These are phyloP conservation scores for Rhodomyrtus tomentosa DNA, from an alignment of 345 rosid genomes.

Conservation along the genomic window DNA sequence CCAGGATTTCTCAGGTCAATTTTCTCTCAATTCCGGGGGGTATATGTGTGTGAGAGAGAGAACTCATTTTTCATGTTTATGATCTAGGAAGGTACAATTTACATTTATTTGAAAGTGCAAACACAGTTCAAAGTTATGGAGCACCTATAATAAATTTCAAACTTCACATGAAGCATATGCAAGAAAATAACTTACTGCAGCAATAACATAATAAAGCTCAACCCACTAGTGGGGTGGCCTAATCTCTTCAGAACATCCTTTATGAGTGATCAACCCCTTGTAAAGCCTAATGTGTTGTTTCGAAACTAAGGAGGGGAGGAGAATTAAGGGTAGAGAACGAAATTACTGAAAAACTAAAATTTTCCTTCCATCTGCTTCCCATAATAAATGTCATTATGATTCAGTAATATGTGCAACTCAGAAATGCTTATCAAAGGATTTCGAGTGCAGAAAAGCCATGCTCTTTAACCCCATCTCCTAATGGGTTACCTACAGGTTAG, in stretches of 20 bases:
- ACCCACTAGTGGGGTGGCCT: not conserved
- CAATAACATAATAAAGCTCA: not conserved
- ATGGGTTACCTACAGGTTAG: not conserved
- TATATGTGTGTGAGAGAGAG: not conserved
- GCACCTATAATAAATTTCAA: not conserved
- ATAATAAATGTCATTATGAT: not conserved
- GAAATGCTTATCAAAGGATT: not conserved
- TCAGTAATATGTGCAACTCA: not conserved
- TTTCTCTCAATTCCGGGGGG: not conserved
- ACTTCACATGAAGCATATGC: not conserved
- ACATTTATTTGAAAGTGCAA: not conserved
- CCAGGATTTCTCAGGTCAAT: not conserved
- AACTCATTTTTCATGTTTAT: not conserved
- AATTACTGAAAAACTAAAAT: not conserved
- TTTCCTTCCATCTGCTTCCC: not conserved
- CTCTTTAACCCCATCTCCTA: not conserved
- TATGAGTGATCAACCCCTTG: not conserved
- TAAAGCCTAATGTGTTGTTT: not conserved
- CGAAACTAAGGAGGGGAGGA: not conserved
- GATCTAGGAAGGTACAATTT: not conserved
- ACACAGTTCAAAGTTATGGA: not conserved
- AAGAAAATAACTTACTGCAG: not conserved
- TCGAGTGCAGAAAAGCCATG: not conserved
- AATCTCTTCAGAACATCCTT: not conserved
- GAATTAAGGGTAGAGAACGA: not conserved